Base-by-base conservation (phyloP, 345 rosid species). In the Eucalyptus viminalis region DNA sequence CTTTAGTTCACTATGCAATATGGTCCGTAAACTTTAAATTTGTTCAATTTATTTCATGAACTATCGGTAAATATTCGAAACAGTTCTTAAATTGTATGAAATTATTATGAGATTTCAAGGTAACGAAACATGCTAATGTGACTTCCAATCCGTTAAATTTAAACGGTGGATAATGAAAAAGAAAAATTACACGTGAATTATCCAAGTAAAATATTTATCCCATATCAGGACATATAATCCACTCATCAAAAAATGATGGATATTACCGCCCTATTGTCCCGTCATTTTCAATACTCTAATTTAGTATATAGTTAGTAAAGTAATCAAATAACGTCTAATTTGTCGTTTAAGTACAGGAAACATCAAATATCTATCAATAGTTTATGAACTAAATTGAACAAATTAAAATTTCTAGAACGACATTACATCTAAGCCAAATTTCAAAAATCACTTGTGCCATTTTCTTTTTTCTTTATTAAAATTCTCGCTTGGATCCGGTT, bases 231-330 rank as follows among this genome's bases (percentile, higher is more conserved):
- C 0, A n/a, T 67, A 67, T 8, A 67, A 67, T 67, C 34, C 40
- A 67, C 19, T 31, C 40, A 67, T 67, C 80, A 31, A 31, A n/a
- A 8, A 15, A 31, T 3, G 22, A 31, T n/a, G 22, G 80, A 15
- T 34, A 67, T 67, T 0, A 67, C 1, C 2, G 22, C 37, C 12
- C 11, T 8, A 67, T 15, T 67, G 43, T 4, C 80, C 4, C 2
- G 2, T 31, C 80, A 31, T 67, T 67, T n/a, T 67, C 31, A 31
- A 8, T 67, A 8, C 19, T 31, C 22, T 4, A 4, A 67, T 2
- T 67, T 0, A 9, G 2, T 0, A 67, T 17, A 67, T 67, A 16
- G 0, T 9, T 0, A 31, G 10, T 17, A 67, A 67, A 0, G 2
- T 67, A 9, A 67, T 15, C 43, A 67, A n/a, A 67, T 31, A n/a